These are phyloP conservation scores for Guadua angustifolia DNA, from an alignment of 176 grass and related monocot species.

Conservation along the genomic window DNA sequence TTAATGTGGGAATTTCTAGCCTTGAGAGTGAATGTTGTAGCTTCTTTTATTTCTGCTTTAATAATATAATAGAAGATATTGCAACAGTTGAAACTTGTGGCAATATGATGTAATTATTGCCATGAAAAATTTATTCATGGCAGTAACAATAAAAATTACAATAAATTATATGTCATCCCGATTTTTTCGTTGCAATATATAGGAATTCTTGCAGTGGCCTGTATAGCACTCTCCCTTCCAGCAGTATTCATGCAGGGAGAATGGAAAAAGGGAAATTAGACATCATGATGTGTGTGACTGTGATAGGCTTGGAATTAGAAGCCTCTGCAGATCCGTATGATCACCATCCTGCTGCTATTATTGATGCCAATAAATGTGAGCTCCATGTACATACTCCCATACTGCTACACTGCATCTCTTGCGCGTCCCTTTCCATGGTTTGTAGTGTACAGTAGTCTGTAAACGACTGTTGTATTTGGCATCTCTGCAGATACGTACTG, in stretches of 20 bases:
- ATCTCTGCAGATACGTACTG: conserved; percentile 20
- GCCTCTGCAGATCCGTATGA: conserved; percentile 21
- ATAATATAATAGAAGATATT: too few relatives aligned
- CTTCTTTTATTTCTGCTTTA: too few relatives aligned
- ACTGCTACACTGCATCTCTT: not conserved
- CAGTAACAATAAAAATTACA: too few relatives aligned
- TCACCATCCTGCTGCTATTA: conserved; percentile 16
- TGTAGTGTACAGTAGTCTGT: not conserved
- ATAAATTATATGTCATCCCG: too few relatives aligned
- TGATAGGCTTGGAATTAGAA: conserved; percentile 55
- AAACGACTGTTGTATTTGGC: conserved; percentile 26
- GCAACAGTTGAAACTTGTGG: too few relatives aligned
- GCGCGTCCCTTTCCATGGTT: not conserved
- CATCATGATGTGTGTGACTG: conserved; percentile 45
- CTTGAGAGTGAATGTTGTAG: too few relatives aligned
- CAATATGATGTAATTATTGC: too few relatives aligned
- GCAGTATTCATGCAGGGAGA: conserved; percentile 23
- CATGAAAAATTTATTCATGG: too few relatives aligned
- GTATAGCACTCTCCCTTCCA: not conserved
- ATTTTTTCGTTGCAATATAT: too few relatives aligned
- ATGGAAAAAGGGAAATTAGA: not conserved
- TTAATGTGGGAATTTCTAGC: too few relatives aligned
- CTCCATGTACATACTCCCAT: conserved; percentile 22
- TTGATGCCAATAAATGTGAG: conserved; percentile 37
- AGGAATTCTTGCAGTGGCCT: too few relatives aligned